Percentiles rank a stretch among this genome's conserved stretches.
Conservation (phyloP, 2,329 filamentous ascomycete genomes). For the Graphiopsis chlorocephala region DNA sequence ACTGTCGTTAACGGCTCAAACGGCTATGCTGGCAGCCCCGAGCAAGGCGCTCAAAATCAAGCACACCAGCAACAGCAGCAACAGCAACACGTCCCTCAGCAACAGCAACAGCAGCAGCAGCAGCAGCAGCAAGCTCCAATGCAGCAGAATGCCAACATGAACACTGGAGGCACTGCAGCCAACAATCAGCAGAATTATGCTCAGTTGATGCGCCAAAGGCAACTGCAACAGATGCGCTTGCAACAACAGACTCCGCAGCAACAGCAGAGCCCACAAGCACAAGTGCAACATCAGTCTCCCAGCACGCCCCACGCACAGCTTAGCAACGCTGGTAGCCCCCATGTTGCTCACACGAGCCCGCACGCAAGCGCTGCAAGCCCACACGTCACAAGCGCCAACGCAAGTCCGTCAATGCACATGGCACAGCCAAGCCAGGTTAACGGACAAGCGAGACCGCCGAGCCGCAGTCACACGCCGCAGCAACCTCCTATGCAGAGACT, state of each 20-base stretch:
- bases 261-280: slow-evolving; percentile 5
- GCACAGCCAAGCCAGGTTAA: slow-evolving; percentile 14
- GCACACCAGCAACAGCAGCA: slow-evolving; percentile 13
- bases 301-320: slow-evolving; percentile 25
- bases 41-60: slow-evolving; percentile 18
- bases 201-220: slow-evolving; percentile 31
- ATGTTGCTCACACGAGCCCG: slow-evolving; percentile 30
- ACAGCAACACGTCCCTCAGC: slow-evolving; percentile 14
- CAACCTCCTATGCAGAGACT: slow-evolving; percentile 27
- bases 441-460: slow-evolving; percentile 24
- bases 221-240: slow-evolving; percentile 29
- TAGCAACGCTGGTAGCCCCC: slow-evolving; percentile 27
- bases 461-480: slow-evolving; percentile 32
- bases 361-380: slow-evolving; percentile 28
- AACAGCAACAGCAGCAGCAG: slow-evolving; percentile 19
- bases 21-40: slow-evolving; percentile 14
- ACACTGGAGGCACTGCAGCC: slow-evolving; percentile 11
- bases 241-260: slow-evolving; percentile 29
- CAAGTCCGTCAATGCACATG: slow-evolving; percentile 15
- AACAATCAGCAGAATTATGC: slow-evolving; percentile 26
- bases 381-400: slow-evolving; percentile 21
- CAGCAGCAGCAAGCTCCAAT: slow-evolving; percentile 3
- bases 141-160: slow-evolving; percentile 6
- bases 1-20: slow-evolving; percentile 22
- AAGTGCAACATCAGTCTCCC: slow-evolving; percentile 20